Evolutionary conservation across 2,329 filamentous ascomycete species (phyloP).

Genomic region (Fusarium pilosicola): DNA sequence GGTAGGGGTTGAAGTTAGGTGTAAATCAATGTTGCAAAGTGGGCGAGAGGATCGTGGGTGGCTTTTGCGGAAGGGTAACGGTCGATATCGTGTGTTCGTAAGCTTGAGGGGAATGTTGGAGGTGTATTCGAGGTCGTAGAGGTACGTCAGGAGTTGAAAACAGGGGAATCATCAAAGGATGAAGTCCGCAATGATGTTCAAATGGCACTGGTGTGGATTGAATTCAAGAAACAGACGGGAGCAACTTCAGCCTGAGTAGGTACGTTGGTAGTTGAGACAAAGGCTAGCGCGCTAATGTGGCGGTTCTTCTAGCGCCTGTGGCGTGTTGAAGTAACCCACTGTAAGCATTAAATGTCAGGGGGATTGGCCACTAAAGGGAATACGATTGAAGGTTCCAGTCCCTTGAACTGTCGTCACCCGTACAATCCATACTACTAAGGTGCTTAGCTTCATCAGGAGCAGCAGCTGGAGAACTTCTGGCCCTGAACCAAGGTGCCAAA

Average conservation of each 20-base stretch:
- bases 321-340: constrained; percentile 32
- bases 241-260: constrained; percentile 9
- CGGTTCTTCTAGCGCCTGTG: constrained; percentile 39
- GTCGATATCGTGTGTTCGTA: not conserved
- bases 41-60: constrained; percentile 5
- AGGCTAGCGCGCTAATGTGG: constrained; percentile 37
- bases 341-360: constrained; percentile 15
- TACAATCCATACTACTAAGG: not conserved
- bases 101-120: not conserved
- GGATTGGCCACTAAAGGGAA: not conserved
- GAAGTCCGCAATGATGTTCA: constrained; percentile 29
- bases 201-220: constrained; percentile 11
- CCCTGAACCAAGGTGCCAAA: not conserved
- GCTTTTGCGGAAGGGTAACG: not conserved
- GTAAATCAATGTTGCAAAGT: constrained; percentile 27
- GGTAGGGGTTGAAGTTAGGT: constrained; percentile 17
- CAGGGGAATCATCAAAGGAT: constrained; percentile 4
- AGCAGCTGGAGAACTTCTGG: not conserved
- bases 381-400: not conserved
- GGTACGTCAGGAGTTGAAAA: constrained; percentile 1
- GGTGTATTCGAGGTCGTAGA: not conserved
- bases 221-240: constrained; percentile 29
- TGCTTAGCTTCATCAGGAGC: not conserved
- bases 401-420: not conserved
- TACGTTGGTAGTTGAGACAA: constrained; percentile 3